These are phyloP conservation scores for Bertia moriformis DNA, from an alignment of 2,329 filamentous ascomycete species.

Conservation along the genomic window DNA sequence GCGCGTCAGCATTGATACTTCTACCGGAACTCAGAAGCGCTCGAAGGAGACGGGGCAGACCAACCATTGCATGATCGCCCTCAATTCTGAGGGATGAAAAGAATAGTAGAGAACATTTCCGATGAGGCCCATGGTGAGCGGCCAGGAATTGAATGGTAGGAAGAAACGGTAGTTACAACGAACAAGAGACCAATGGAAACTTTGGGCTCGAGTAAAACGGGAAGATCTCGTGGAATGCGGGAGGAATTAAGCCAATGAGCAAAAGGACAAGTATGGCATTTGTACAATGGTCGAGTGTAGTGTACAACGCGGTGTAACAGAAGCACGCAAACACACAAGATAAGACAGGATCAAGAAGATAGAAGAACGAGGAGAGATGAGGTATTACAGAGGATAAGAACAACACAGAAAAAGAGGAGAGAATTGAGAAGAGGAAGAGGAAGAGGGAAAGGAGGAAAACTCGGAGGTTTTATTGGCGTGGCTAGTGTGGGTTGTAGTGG, in stretches of 20 bases:
- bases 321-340: too few species aligned
- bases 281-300: too few species aligned
- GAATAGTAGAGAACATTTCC: conserved; percentile 52
- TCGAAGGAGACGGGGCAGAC: conserved; percentile 8
- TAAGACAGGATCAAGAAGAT: not conserved
- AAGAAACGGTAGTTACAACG: not conserved
- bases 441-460: too few species aligned
- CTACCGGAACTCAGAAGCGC: conserved; percentile 4
- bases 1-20: conserved; percentile 1
- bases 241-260: too few species aligned
- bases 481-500: too few species aligned
- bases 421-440: too few species aligned
- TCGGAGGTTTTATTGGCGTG: too few species aligned
- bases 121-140: not conserved
- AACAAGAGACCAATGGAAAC: not conserved
- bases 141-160: not conserved
- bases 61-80: conserved; percentile 80
- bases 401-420: not conserved
- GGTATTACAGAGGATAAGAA: not conserved
- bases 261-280: not conserved
- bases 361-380: not conserved
- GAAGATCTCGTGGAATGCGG: too few species aligned
- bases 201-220: too few species aligned
- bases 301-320: too few species aligned
- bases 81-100: conserved; percentile 63